Evolutionary conservation across 2,329 filamentous ascomycete genomes (phyloP).

Genomic region (Pochonia chlamydosporia): DNA sequence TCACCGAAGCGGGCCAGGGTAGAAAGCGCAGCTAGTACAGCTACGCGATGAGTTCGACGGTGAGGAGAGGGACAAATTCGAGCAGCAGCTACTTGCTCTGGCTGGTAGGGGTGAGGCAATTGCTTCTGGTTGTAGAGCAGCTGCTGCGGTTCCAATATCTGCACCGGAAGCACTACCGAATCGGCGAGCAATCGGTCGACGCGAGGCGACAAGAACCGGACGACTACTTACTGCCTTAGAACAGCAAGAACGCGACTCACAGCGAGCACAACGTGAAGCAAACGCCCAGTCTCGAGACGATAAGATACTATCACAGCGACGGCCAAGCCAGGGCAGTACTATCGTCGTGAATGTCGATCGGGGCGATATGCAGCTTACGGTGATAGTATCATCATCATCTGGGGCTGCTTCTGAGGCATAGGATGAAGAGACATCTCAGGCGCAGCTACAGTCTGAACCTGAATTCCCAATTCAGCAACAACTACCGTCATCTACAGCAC

Average conservation of each 20-base stretch:
- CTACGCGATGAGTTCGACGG: too few relatives aligned
- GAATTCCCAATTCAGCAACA: background rate
- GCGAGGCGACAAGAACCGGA: background rate
- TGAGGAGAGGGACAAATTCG: too few relatives aligned
- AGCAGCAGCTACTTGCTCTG: too few relatives aligned
- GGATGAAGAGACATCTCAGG: too few relatives aligned
- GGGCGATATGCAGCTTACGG: background rate
- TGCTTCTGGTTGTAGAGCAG: too few relatives aligned
- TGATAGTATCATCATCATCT: background rate
- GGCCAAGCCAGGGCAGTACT: background rate
- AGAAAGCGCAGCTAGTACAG: too few relatives aligned
- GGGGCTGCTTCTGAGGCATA: background rate
- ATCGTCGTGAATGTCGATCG: background rate
- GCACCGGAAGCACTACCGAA: too few relatives aligned
- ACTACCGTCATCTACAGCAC: background rate
- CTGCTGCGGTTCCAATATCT: too few relatives aligned
- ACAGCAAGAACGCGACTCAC: background rate
- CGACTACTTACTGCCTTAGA: background rate
- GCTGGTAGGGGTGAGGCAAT: too few relatives aligned
- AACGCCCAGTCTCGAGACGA: background rate
- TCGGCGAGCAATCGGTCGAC: background rate
- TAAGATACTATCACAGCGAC: background rate
- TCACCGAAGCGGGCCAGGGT: too few relatives aligned
- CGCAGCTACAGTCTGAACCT: too few relatives aligned
- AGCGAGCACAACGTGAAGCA: background rate